Evolutionary conservation across 768 basidiomycete genomes (phyloP), one percentile per base, ranked within the genome.

Genomic region (Lyophyllum decastes): DNA sequence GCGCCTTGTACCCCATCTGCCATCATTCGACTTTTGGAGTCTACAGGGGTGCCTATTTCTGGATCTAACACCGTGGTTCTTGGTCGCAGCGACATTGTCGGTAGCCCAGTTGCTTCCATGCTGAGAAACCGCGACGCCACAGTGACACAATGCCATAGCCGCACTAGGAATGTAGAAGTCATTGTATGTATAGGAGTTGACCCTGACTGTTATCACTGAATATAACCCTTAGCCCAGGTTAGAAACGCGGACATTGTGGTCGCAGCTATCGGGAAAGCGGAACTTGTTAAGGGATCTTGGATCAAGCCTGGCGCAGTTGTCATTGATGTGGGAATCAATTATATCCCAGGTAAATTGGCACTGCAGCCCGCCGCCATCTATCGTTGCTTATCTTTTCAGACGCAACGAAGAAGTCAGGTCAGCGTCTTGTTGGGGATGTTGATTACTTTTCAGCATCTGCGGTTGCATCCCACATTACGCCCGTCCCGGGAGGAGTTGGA

Each of bases 281-380:
- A 94, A 68, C 92, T 89, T 56, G 86, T 98, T 63, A 88, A 94
- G 69, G 96, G 94, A 21, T 85, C 87, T 7, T 98, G 97, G 97
- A 74, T 99, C 60, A 98, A 98, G 75, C 88, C 89, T 3, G 97
- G 95, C 33, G 94, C 91, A 25, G 86, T 96, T 49, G 93, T 99
- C 52, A 94, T 99, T 62, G 97, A 99, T 67, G 97, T 99, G 54
- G 97, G 97, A 48, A 98, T 95, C 67, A 99, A 98, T 76, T 96
- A 92, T 69, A 81, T 98, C 52, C 89, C 92, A 60, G 94, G 94
- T 91, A 70, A 53, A 52, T 57, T 26, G 57, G 72, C 70, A 41
- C 16, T 14, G 9, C 30, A 50, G n/a, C 5, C 48, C 27, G 25
- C 24, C 60, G 47, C 22, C 5, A 24, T 45, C 58, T 22, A 55